Evolutionary conservation across 1,139 yeast species (phyloP).

Genomic region (Suhomyces atakaporum): DNA sequence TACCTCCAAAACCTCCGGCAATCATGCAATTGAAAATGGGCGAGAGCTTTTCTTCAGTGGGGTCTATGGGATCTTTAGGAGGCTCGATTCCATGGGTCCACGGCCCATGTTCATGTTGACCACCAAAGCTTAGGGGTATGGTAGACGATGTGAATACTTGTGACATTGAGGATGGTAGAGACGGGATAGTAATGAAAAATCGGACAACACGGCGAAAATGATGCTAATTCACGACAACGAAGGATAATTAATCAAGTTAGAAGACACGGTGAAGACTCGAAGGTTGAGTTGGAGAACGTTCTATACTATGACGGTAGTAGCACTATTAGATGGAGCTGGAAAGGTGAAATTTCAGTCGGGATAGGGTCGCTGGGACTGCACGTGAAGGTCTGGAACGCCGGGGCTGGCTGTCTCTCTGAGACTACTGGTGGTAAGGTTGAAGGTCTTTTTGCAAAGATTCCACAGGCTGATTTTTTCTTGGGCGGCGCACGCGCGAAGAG

Average conservation of each 20-base stretch:
- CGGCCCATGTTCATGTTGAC: conserved; percentile 15
- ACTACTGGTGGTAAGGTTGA: neutral
- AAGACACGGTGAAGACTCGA: no score
- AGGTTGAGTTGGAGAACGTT: no score
- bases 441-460: no score
- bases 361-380: no score
- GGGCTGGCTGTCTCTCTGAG: neutral
- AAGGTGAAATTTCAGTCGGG: no score
- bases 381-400: neutral
- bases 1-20: conserved; percentile 96
- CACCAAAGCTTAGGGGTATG: conserved; percentile 44
- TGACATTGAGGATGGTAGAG: conserved; percentile 29
- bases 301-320: no score
- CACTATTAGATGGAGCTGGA: no score
- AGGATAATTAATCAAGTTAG: no score
- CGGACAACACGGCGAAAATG: no score
- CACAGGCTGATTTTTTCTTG: conserved; percentile 8
- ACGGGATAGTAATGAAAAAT: no score
- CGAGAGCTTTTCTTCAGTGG: conserved; percentile 20
- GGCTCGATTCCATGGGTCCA: conserved; percentile 18
- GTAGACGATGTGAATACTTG: conserved; percentile 42
- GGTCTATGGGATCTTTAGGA: conserved; percentile 3
- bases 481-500: conserved; percentile 4
- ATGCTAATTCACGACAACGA: no score
- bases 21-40: conserved; percentile 67